These are phyloP conservation scores for Rosellinia necatrix DNA, from an alignment of 2,329 filamentous ascomycete genomes.

Conservation along the genomic window DNA sequence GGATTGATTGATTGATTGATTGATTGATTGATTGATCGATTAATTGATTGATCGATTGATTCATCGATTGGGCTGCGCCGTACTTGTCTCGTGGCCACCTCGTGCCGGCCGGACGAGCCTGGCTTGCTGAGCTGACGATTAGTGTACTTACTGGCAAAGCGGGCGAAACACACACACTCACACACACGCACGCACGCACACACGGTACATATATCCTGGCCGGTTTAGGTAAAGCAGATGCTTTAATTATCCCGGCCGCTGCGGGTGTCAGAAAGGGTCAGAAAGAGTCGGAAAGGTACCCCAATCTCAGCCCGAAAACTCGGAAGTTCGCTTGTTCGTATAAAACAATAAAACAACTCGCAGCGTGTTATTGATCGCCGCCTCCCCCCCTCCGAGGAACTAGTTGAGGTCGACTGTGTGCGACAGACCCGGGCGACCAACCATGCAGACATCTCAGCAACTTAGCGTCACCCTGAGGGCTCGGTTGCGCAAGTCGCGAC, in stretches of 20 bases:
- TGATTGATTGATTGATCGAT: too few relatives aligned
- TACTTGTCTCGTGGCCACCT: not conserved
- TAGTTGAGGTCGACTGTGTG: not conserved
- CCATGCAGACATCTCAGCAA: slow-evolving; percentile 12
- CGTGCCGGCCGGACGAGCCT: slow-evolving; percentile 12
- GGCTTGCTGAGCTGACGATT: slow-evolving; percentile 17
- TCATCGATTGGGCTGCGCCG: not conserved
- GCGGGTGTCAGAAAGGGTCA: not conserved
- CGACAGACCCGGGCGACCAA: too few relatives aligned
- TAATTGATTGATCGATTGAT: too few relatives aligned
- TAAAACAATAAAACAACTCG: not conserved
- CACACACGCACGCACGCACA: too few relatives aligned
- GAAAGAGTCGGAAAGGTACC: not conserved
- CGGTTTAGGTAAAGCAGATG: not conserved
- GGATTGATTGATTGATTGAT: too few relatives aligned
- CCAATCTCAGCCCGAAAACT: not conserved
- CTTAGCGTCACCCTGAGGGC: slow-evolving; percentile 6
- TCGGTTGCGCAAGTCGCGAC: slow-evolving; percentile 22
- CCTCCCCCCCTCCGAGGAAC: not conserved
- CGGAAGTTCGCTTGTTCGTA: not conserved
- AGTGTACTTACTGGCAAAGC: slow-evolving; percentile 5
- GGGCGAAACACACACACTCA: slow-evolving; percentile 1
- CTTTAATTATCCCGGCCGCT: slow-evolving; percentile 6
- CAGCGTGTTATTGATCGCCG: not conserved
- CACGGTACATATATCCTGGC: slow-evolving; percentile 6